Evolutionary conservation across 805 yeast genomes (phyloP), one percentile per base, ranked within the genome.

Genomic region (Pichia cephalocereana): DNA sequence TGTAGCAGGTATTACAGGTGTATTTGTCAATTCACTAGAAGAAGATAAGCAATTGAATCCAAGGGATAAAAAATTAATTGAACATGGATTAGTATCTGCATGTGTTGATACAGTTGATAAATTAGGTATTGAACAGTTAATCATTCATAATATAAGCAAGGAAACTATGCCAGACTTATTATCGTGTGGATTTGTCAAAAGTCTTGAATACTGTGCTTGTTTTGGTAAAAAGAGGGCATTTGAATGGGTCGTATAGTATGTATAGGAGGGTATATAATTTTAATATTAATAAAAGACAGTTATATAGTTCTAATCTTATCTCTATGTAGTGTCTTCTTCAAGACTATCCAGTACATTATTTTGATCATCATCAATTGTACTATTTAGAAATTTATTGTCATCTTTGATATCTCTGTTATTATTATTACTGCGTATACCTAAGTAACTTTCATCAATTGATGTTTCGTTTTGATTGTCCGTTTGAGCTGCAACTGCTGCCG

Each of bases 1-100:
- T 37, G 63, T 74, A n/a, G 80, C 80, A 8, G 80, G 79, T 1
- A 63, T 79, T 11, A 64, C 77, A 14, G 80, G 79, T 6, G 69
- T 79, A 2, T 68, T 78, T 31, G 73, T 77, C 27, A 82, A 77
- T 52, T 37, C 39, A 9, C 7, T 37, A 18, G 76, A 8, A 4
- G 38, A 32, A 15, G 6, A 42, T 27, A 14, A 8, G 12, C 23
- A 41, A 8, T n/a, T 17, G 18, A 18, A 8, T 17, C 19, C 23
- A 37, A 4, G 23, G 15, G 2, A 3, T 3, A 37, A 38, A 36
- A 4, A n/a, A 8, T 18, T 47, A 8, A 31, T 47, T 17, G 41
- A 31, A 18, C 11, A 46, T n/a, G 48, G 44, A 6, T 12, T 47
- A 23, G 15, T 47, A 12, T 28, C 46, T 8, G 73, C 82, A 45